Evolutionary conservation across 2,329 filamentous ascomycete species (phyloP).

Genomic region (Macrophomina pseudophaseolina): DNA sequence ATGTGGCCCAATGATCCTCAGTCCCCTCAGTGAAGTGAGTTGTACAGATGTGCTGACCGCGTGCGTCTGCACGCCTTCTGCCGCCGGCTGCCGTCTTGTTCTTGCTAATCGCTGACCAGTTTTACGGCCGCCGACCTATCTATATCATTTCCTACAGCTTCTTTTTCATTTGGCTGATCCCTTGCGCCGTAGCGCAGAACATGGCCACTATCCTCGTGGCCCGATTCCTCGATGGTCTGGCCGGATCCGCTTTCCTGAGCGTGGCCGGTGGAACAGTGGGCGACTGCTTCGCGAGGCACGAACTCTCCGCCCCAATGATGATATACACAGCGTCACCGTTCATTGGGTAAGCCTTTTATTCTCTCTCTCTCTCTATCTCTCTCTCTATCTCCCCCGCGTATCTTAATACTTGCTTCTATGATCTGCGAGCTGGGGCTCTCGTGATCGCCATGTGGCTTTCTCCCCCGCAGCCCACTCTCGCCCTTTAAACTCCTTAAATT

Average conservation of each 20-base stretch:
- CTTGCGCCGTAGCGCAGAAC: conserved; percentile 79
- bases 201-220: conserved; percentile 78
- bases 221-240: conserved; percentile 77
- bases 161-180: conserved; percentile 81
- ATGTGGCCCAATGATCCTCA: conserved; percentile 61
- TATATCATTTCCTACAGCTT: conserved; percentile 76
- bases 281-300: conserved; percentile 71
- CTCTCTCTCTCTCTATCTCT: too few species aligned
- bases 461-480: background rate
- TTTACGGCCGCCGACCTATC: conserved; percentile 82
- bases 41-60: conserved; percentile 18
- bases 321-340: conserved; percentile 63
- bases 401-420: conserved; percentile 16
- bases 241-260: conserved; percentile 65
- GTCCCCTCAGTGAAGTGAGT: conserved; percentile 56
- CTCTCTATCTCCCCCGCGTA: background rate
- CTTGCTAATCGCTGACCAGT: conserved; percentile 49
- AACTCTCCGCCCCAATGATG: conserved; percentile 71
- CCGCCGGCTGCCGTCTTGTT: background rate
- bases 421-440: conserved; percentile 14
- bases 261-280: conserved; percentile 87
- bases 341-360: conserved; percentile 47
- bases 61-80: conserved; percentile 3
- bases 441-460: conserved; percentile 18
- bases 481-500: background rate